phyloP scores from a whole-genome alignment of 2,329 filamentous ascomycete genomes.

The Zasmidium angulare region DNA sequence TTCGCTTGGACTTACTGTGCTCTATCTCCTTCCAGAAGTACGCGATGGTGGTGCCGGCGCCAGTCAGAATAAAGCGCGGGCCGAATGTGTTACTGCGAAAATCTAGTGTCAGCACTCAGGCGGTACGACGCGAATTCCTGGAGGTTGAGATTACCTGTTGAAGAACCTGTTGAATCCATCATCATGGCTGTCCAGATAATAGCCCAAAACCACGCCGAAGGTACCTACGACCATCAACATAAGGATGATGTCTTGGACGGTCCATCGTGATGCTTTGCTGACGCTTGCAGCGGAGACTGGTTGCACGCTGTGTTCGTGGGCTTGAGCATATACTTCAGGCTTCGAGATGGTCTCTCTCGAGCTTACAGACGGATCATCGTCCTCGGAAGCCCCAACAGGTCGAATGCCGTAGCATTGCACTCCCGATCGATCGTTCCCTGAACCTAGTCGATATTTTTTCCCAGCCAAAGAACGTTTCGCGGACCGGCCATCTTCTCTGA shows the following conservation, averaged over 20 bases:
- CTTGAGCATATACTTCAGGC: background rate
- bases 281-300: background rate
- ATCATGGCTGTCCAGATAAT: constrained; percentile 15
- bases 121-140: background rate
- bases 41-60: constrained; percentile 17
- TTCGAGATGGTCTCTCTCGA: background rate
- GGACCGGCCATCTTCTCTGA: background rate
- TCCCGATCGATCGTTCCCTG: background rate
- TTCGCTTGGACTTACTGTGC: constrained; percentile 10
- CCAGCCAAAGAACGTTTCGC: background rate
- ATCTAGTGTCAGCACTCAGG: background rate
- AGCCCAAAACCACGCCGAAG: constrained; percentile 19
- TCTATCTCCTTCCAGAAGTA: constrained; percentile 19
- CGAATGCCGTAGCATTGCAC: background rate
- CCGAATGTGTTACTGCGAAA: constrained; percentile 18
- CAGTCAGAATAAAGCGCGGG: constrained; percentile 23
- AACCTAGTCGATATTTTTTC: background rate
- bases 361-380: background rate
- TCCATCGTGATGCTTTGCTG: background rate
- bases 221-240: constrained; percentile 12
- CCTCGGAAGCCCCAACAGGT: background rate
- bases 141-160: constrained; percentile 3
- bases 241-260: constrained; percentile 9
- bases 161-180: constrained; percentile 24
- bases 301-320: background rate